Evolutionary conservation across 1,284 basidiomycete genomes (phyloP).

Genomic region (Cryptococcus sp.): DNA sequence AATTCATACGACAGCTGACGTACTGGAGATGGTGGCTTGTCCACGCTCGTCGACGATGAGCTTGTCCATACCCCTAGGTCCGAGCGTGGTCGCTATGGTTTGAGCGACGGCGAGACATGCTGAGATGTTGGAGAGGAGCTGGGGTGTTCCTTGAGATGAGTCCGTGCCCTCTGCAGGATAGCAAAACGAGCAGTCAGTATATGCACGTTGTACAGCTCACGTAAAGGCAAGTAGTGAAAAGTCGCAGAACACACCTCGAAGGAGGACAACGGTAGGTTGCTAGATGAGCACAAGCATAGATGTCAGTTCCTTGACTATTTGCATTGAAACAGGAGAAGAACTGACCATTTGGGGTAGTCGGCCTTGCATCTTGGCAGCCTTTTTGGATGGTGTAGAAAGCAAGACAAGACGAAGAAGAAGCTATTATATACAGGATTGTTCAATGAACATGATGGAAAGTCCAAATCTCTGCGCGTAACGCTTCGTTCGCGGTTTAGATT

Average conservation of each 20-base stretch:
- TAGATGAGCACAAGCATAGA: slow-evolving; percentile 41
- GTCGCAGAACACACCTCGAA: slow-evolving; percentile 58
- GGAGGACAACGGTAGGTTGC: slow-evolving; percentile 94
- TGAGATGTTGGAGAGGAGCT: slow-evolving; percentile 93
- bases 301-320: too few species aligned
- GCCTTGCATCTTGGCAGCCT: slow-evolving; percentile 40
- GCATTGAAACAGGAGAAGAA: neutral
- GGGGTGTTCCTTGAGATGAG: slow-evolving; percentile 90
- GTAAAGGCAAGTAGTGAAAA: neutral
- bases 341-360: slow-evolving; percentile 51
- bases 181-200: neutral
- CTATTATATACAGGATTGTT: neutral
- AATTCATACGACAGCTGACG: slow-evolving; percentile 7
- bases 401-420: neutral
- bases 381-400: neutral
- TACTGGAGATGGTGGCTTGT: slow-evolving; percentile 90
- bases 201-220: neutral
- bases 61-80: slow-evolving; percentile 98
- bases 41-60: slow-evolving; percentile 85
- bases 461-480: neutral
- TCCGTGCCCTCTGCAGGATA: slow-evolving; percentile 78
- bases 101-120: slow-evolving; percentile 89
- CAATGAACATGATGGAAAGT: slow-evolving; percentile 5
- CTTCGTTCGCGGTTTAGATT: neutral
- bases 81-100: slow-evolving; percentile 91